Percentiles rank a stretch among this genome's conserved stretches.
Conservation (phyloP, 805 yeast species). For the Babjeviella inositovora region DNA sequence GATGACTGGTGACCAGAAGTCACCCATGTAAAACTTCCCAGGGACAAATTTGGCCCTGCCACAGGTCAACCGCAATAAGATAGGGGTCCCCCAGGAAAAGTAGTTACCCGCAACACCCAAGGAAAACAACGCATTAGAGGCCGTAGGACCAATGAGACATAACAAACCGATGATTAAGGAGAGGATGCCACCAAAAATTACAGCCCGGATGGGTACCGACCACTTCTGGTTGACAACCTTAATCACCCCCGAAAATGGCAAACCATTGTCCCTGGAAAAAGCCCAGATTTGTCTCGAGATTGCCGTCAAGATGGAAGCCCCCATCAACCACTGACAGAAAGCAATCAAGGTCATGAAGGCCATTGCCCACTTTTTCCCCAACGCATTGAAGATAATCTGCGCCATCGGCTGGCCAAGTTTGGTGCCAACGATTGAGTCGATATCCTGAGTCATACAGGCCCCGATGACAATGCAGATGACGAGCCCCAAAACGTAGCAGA, state of each 20-base stretch:
- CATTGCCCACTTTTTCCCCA: constrained; percentile 51
- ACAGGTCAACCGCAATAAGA: constrained; percentile 30
- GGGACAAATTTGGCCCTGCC: constrained; percentile 37
- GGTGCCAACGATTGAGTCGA: constrained; percentile 21
- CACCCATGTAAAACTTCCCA: constrained; percentile 55
- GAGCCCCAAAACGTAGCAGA: constrained; percentile 45
- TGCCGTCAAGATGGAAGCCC: constrained; percentile 44
- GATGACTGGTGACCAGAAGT: constrained; percentile 20
- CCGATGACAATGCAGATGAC: constrained; percentile 31
- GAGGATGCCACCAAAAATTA: constrained; percentile 32
- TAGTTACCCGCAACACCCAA: constrained; percentile 47
- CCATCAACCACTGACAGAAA: constrained; percentile 51
- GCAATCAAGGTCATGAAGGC: constrained; percentile 45
- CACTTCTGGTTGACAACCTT: constrained; percentile 38
- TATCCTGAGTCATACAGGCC: constrained; percentile 34
- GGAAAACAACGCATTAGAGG: constrained; percentile 56
- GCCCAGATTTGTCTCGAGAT: constrained; percentile 64
- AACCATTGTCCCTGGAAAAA: constrained; percentile 62
- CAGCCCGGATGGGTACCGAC: constrained; percentile 54
- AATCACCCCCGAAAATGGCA: constrained; percentile 41
- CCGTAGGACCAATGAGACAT: constrained; percentile 39
- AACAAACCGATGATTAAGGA: constrained; percentile 38
- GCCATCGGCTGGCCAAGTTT: constrained; percentile 49
- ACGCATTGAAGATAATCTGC: constrained; percentile 42
- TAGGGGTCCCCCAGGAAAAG: constrained; percentile 49